Evolutionary conservation across 2,329 filamentous ascomycete species (phyloP), one percentile per base, ranked within the genome.

Genomic region (Xylariaceae sp.): DNA sequence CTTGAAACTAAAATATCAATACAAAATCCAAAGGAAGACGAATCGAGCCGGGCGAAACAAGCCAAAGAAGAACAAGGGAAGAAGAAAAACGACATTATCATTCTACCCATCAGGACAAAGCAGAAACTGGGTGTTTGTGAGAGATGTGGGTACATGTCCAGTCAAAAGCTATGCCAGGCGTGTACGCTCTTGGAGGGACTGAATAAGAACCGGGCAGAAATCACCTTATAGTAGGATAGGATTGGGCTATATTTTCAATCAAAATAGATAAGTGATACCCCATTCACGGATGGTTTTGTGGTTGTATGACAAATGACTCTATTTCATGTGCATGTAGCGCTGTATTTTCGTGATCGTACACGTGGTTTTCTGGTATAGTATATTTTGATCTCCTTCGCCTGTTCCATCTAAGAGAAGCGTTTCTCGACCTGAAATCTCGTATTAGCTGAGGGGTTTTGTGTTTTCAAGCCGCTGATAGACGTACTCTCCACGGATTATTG

Each of bases 131-230:
- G 92, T 2, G 84, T 83, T 53, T 98, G 93, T 62, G 80, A 85
- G 60, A 84, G 81, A 42, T 98, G 93, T 58, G 93, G 93, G 12
- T 98, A 97, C 64, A 86, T 98, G 67, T 95, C 93, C 2, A 96
- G 91, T 58, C 93, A 98, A 66, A 79, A 81, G 22, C 80, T 96
- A 32, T 98, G 93, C 68, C 95, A 98, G 67, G 93, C 93, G 1
- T 98, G 93, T 64, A 85, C 83, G 50, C 72, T 98, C 36, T 77
- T 98, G 3, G 91, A 97, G 57, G 88, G 86, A 0, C 67, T 98
- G 38, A 98, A 98, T 64, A 96, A 93, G 68, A 84, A 83, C 55
- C 71, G 80, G 48, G 69, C 78, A 47, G 72, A 80, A 56, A 79
- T 83, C 50, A 64, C 70, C 58, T 74, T 80, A 68, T 79, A 67